These are phyloP conservation scores for Ceratocystiopsis brevicomis DNA, from an alignment of 2,329 filamentous ascomycete species.

Conservation along the genomic window DNA sequence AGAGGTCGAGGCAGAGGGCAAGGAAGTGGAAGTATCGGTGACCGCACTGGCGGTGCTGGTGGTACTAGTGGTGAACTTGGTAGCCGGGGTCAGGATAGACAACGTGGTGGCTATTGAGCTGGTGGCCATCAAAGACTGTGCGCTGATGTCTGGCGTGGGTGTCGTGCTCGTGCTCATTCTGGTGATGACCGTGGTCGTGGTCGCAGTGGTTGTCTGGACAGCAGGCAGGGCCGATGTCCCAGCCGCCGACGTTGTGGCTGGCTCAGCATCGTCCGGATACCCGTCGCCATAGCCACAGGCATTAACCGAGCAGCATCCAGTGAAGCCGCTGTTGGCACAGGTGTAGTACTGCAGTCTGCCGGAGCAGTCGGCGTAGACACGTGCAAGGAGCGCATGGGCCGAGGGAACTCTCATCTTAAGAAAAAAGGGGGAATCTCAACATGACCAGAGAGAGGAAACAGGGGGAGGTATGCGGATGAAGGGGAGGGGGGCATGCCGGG, in stretches of 20 bases:
- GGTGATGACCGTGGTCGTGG: neutral
- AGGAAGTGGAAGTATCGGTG: too few relatives aligned
- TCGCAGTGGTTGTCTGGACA: neutral
- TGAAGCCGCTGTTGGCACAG: constrained; percentile 19
- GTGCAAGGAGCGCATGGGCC: neutral
- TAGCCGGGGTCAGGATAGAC: neutral
- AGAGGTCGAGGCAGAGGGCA: too few relatives aligned
- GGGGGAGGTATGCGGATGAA: too few relatives aligned
- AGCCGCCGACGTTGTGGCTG: neutral
- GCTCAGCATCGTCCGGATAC: constrained; percentile 13
- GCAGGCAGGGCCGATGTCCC: neutral
- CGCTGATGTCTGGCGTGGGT: neutral
- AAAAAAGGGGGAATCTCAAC: too few relatives aligned
- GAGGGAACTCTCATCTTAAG: too few relatives aligned
- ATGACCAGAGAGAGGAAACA: too few relatives aligned
- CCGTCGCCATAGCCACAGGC: constrained; percentile 18
- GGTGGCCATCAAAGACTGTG: constrained; percentile 9
- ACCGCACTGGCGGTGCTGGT: neutral
- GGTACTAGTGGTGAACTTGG: neutral
- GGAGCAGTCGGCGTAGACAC: constrained; percentile 12
- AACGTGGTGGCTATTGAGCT: constrained; percentile 2
- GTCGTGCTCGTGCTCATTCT: neutral
- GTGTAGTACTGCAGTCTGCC: constrained; percentile 17
- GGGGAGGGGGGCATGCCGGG: too few relatives aligned
- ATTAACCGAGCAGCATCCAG: constrained; percentile 26